Evolutionary conservation across 495 filamentous ascomycete species (phyloP).

Genomic region (Sordaria brevicollis): DNA sequence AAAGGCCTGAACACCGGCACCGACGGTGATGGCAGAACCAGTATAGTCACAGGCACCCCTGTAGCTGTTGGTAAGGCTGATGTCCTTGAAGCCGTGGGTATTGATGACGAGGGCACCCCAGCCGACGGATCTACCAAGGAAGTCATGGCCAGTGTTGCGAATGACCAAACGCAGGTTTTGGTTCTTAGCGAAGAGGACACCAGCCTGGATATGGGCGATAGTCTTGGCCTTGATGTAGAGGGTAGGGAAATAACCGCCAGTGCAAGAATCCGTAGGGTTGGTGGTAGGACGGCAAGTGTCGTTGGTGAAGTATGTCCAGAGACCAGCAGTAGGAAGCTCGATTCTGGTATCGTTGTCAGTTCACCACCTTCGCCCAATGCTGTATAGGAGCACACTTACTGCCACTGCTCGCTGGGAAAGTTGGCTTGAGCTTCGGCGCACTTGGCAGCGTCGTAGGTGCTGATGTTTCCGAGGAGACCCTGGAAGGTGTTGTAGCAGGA

Average conservation of each 20-base stretch:
- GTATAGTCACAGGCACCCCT: slow-evolving; percentile 25
- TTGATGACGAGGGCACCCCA: slow-evolving; percentile 51
- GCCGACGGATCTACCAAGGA: slow-evolving; percentile 47
- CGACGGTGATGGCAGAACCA: slow-evolving; percentile 37
- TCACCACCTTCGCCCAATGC: not conserved
- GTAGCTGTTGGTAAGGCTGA: slow-evolving; percentile 30
- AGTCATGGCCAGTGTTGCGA: slow-evolving; percentile 56
- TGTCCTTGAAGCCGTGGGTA: slow-evolving; percentile 51
- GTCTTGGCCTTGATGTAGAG: slow-evolving; percentile 43
- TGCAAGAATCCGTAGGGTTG: slow-evolving; percentile 39
- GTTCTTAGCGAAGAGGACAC: slow-evolving; percentile 42
- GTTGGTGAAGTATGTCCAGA: slow-evolving; percentile 40
- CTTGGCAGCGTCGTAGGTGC: slow-evolving; percentile 27
- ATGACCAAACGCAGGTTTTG: slow-evolving; percentile 52
- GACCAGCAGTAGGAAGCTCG: slow-evolving; percentile 27
- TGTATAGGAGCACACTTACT: slow-evolving; percentile 12
- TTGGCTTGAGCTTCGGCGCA: slow-evolving; percentile 24
- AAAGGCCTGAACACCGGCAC: slow-evolving; percentile 37
- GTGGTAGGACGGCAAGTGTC: slow-evolving; percentile 35
- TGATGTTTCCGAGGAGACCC: slow-evolving; percentile 27
- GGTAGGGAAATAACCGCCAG: slow-evolving; percentile 44
- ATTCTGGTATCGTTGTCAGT: slow-evolving; percentile 15
- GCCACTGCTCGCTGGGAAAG: slow-evolving; percentile 27
- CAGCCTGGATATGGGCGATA: slow-evolving; percentile 33
- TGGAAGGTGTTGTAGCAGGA: slow-evolving; percentile 31